Conservation (phyloP, 257 asterid species). For the Plantago ovata region DNA sequence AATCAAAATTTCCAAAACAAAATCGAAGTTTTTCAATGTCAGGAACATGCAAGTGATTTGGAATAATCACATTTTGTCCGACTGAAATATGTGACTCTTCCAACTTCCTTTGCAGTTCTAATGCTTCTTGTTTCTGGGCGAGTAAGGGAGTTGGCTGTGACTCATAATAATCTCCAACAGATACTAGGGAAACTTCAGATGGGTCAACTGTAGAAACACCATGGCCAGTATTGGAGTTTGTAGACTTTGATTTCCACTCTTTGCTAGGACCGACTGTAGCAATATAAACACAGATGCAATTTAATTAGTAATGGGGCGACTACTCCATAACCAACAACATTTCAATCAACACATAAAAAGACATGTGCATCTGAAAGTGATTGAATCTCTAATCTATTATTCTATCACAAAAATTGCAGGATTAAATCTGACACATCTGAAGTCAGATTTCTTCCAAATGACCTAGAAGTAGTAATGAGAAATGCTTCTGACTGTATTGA, state of each 20-base stretch:
- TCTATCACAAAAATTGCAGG: not conserved
- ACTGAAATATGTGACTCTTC: constrained; percentile 35
- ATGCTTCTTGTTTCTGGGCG: constrained; percentile 4
- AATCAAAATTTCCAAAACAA: constrained; percentile 62
- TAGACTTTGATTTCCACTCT: constrained; percentile 88
- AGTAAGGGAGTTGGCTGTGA: constrained; percentile 3
- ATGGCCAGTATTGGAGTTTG: constrained; percentile 36
- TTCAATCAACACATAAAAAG: not conserved
- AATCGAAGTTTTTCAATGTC: constrained; percentile 60
- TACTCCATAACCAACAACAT: not conserved
- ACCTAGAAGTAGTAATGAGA: not conserved
- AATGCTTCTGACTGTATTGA: not conserved
- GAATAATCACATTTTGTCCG: constrained; percentile 51
- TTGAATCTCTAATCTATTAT: not conserved
- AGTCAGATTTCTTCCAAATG: no score
- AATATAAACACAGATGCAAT: constrained; percentile 20
- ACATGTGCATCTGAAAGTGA: not conserved
- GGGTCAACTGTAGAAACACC: constrained; percentile 38
- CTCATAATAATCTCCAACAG: constrained; percentile 42
- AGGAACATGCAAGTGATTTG: constrained; percentile 57
- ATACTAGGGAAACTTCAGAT: constrained; percentile 37
- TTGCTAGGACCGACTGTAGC: constrained; percentile 54
- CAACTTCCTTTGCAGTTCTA: constrained; percentile 38
- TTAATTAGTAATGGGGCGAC: constrained; percentile 14
- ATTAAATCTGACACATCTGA: no score